Evolutionary conservation across 2,329 filamentous ascomycete genomes (phyloP).

Genomic region (Xylaria sp.): DNA sequence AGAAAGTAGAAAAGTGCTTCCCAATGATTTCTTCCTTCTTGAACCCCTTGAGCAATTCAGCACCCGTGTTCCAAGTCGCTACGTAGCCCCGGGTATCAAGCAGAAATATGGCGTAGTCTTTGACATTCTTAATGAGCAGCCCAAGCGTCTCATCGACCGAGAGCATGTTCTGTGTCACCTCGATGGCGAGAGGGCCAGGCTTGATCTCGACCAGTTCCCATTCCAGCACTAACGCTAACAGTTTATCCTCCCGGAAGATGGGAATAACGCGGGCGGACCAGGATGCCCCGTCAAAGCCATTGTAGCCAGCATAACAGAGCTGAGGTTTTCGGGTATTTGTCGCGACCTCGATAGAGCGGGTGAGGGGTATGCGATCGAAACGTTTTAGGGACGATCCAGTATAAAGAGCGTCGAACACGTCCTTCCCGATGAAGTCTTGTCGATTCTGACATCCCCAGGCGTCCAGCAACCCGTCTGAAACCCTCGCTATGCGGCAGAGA

Average conservation of each 20-base stretch:
- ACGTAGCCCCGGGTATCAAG: constrained; percentile 27
- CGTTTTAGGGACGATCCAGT: constrained; percentile 8
- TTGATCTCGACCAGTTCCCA: constrained; percentile 13
- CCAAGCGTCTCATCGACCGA: constrained; percentile 25
- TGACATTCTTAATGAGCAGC: constrained; percentile 22
- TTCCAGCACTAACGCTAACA: constrained; percentile 21
- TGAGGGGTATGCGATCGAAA: constrained; percentile 29
- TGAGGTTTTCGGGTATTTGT: constrained; percentile 5
- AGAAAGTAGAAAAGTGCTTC: constrained; percentile 24
- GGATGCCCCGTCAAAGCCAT: neutral
- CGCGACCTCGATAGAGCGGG: constrained; percentile 24
- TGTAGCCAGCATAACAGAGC: constrained; percentile 21
- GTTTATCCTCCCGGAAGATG: constrained; percentile 8
- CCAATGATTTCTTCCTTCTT: constrained; percentile 16
- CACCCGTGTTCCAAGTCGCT: constrained; percentile 26
- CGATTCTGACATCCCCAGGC: constrained; percentile 17
- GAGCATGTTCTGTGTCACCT: constrained; percentile 24
- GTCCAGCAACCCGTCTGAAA: constrained; percentile 26
- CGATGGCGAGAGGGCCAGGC: neutral
- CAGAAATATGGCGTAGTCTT: constrained; percentile 30
- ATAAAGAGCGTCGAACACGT: constrained; percentile 22
- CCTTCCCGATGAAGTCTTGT: constrained; percentile 18
- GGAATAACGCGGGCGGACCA: constrained; percentile 27
- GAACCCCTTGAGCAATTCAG: constrained; percentile 21
- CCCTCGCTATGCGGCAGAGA: constrained; percentile 8